Evolutionary conservation across 2,329 filamentous ascomycete species (phyloP).

Genomic region (Aspergillus ruber): DNA sequence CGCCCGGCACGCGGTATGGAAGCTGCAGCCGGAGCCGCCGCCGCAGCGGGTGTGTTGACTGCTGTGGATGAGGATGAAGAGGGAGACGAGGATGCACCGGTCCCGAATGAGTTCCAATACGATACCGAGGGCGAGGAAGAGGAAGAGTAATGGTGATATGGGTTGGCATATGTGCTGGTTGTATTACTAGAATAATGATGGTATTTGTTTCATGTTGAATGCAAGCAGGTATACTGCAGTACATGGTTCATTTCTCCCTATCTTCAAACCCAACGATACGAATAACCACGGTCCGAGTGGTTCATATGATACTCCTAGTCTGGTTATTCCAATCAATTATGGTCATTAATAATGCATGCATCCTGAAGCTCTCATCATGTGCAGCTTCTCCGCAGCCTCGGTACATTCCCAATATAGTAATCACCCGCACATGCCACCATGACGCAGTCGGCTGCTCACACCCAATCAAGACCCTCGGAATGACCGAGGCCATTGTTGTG

Average conservation of each 20-base stretch:
- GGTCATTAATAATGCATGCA: not conserved
- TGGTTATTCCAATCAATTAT: not conserved
- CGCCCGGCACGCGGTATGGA: constrained; percentile 17
- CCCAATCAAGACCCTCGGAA: constrained; percentile 11
- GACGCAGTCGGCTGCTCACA: constrained; percentile 6
- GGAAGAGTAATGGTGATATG: constrained; percentile 20
- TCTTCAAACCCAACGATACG: no score
- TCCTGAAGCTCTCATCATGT: not conserved
- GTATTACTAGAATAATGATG: constrained; percentile 34
- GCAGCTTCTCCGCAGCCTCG: constrained; percentile 10
- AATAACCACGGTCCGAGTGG: no score
- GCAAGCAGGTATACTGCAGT: constrained; percentile 5
- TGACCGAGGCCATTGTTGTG: not conserved
- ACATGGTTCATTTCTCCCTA: not conserved
- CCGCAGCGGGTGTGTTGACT: constrained; percentile 73
- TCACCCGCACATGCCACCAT: constrained; percentile 2
- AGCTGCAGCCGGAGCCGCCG: constrained; percentile 52
- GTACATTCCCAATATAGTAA: constrained; percentile 10
- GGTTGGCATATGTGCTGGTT: constrained; percentile 19
- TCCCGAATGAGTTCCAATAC: constrained; percentile 43
- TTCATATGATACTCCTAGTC: not conserved
- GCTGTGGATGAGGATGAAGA: constrained; percentile 69
- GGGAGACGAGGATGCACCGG: constrained; percentile 42
- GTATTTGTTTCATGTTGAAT: constrained; percentile 17
- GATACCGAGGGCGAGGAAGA: constrained; percentile 38